Evolutionary conservation across 345 rosid genomes (phyloP), one percentile per base, ranked within the genome.

Genomic region (Geranium brycei): DNA sequence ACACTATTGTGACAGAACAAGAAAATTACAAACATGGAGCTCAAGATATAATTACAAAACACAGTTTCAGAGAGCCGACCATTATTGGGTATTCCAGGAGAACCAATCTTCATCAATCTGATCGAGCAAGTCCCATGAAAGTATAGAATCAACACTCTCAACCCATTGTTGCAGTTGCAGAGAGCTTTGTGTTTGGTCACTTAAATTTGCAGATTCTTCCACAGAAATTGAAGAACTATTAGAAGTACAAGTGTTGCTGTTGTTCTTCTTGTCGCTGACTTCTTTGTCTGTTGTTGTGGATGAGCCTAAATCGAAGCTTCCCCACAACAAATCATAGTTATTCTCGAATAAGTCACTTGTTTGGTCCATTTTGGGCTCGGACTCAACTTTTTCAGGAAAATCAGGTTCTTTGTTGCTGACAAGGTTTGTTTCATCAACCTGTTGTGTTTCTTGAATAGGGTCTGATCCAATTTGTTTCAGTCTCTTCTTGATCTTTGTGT

Each of bases 401-500:
- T 60, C 64, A 18, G 17, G 60, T 55, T 51, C 56, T 55, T 71
- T 60, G 68, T 70, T 66, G 55, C 62, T 56, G 59, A 61, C 73
- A 67, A 60, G 13, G 70, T 60, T 78, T 58, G 61, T 62, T 65
- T 70, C 66, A 31, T 58, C 63, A 14, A 58, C 64, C 40, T 65
- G 76, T 62, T 74, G 68, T 19, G 60, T 58, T 7, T 72, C 59
- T 17, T 62, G 63, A 35, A 75, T 57, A 17, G 93, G 93, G 74
- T 85, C 86, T 51, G 85, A 17, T 0, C 91, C 98, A 23, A 79
- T 83, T n/a, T 66, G 76, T 80, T 76, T 87, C 40, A 91, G 68
- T 64, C 76, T 85, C 88, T 85, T 91, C 81, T 88, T 91, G 75
- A 91, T 91, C 67, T 83, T 70, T 1, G 96, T 88, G 55, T 88